Base-by-base conservation (phyloP, 495 filamentous ascomycete genomes). In the Copromyces sp. region DNA sequence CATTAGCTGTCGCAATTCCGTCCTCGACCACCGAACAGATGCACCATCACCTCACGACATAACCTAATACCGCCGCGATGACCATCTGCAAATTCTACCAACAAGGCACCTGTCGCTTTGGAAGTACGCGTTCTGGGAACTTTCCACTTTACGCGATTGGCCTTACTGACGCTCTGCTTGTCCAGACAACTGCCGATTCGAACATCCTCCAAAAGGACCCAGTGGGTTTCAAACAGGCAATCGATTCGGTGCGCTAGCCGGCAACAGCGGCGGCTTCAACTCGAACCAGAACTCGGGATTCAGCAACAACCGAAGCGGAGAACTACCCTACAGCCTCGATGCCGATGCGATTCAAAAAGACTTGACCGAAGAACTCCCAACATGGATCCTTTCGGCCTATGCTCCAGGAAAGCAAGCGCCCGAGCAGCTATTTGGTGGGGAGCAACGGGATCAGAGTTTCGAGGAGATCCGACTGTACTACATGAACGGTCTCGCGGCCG, bases 311-410 rank as follows among this genome's bases (percentile, higher is more conserved):
- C 40, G 70, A 53, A 74, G 32, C 37, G 70, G 24, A 71, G 72
- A 73, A 40, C 29, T 45, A 1, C 76, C 72, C 3, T 73, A 72
- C 44, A 47, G 88, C 37, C 80, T 94, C 41, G 86, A 81, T 38
- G 82, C 80, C 53, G 87, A 86, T 0, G 79, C 78, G 8, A 90
- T 96, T 75, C 85, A 86, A 68, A 72, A 73, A 16, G 93, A 96
- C 74, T 82, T 96, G n/a, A 85, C 83, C 1, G 80, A 83, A 39
- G 92, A 94, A 70, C 87, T 86, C 24, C 94, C 94, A 44, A 77
- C 85, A 84, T 97, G 93, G 92, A 86, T 93, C 14, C 86, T 97
- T n/a, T 96, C 94, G 0, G 86, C 89, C 44, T 97, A 94, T 80
- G 91, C 88, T 7, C 93, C 94, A 1, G 89, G 88, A 5, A 84